Percentiles rank a stretch among this genome's conserved stretches.
Conservation (phyloP, 495 filamentous ascomycete species). For the Aspergillus sparsus region DNA sequence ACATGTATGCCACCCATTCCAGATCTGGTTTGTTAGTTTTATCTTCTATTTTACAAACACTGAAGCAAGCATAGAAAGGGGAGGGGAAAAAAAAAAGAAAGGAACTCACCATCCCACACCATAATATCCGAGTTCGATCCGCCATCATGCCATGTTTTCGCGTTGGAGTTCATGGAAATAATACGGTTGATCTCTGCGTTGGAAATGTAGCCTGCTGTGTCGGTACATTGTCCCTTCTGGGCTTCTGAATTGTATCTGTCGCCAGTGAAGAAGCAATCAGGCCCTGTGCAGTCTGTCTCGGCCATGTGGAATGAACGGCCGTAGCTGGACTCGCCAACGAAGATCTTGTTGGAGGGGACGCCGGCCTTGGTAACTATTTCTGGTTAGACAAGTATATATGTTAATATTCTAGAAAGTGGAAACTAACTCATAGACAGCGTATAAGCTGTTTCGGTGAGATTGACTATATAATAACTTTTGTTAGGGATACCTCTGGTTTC, state of each 20-base stretch:
- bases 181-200: slow-evolving; percentile 22
- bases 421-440: slow-evolving; percentile 37
- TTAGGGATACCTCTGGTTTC: too few relatives aligned
- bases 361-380: slow-evolving; percentile 50
- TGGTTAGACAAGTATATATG: too few relatives aligned
- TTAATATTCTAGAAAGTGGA: too few relatives aligned
- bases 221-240: slow-evolving; percentile 11
- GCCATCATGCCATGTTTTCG: slow-evolving; percentile 11
- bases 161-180: not conserved
- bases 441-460: slow-evolving; percentile 43
- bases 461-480: slow-evolving; percentile 22
- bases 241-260: slow-evolving; percentile 12
- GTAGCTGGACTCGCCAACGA: slow-evolving; percentile 28
- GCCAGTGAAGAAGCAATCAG: too few relatives aligned
- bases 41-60: too few relatives aligned
- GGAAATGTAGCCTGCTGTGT: slow-evolving; percentile 31
- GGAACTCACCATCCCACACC: slow-evolving; percentile 14
- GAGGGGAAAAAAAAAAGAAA: too few relatives aligned
- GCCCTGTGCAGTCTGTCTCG: slow-evolving; percentile 10
- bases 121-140: slow-evolving; percentile 36
- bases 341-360: slow-evolving; percentile 35
- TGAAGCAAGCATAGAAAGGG: too few relatives aligned
- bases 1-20: slow-evolving; percentile 48
- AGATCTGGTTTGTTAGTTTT: slow-evolving; percentile 11
- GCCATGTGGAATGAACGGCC: slow-evolving; percentile 14